Conservation (phyloP, 2,329 filamentous ascomycete genomes). For the Elsinoe australis region DNA sequence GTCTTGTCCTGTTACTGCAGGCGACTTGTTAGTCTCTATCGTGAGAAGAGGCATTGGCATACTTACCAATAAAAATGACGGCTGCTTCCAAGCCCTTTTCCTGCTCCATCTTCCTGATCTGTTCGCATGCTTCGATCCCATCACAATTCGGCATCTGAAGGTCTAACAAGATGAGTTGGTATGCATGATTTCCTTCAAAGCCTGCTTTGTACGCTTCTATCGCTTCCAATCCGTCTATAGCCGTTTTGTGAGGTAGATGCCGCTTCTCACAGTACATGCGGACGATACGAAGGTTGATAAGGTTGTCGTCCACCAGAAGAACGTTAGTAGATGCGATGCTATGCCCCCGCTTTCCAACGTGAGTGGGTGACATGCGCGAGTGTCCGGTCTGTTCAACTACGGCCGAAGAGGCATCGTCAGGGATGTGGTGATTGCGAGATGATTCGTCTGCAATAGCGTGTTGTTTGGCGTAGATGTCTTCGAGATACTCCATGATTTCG, state of each 20-base stretch:
- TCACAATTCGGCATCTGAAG: slow-evolving; percentile 41
- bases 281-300: slow-evolving; percentile 44
- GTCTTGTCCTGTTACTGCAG: slow-evolving; percentile 32
- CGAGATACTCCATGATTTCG: slow-evolving; percentile 20
- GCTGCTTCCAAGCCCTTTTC: slow-evolving; percentile 29
- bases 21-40: background rate
- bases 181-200: slow-evolving; percentile 26
- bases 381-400: background rate
- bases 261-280: slow-evolving; percentile 42
- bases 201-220: slow-evolving; percentile 32
- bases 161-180: slow-evolving; percentile 39
- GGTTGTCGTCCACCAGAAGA: slow-evolving; percentile 44
- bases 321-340: slow-evolving; percentile 23
- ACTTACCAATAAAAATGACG: slow-evolving; percentile 30
- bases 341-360: slow-evolving; percentile 1
- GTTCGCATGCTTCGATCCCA: slow-evolving; percentile 34
- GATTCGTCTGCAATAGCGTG: background rate
- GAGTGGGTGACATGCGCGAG: background rate
- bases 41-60: background rate
- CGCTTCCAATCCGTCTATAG: slow-evolving; percentile 40
- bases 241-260: slow-evolving; percentile 37
- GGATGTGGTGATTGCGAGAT: background rate
- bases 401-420: no score
- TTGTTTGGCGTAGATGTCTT: background rate
- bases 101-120: slow-evolving; percentile 34